Percentiles rank a stretch among this genome's conserved stretches.
These are phyloP conservation scores for Cardamine occulta DNA, from an alignment of 345 rosid species.

Conservation along the genomic window DNA sequence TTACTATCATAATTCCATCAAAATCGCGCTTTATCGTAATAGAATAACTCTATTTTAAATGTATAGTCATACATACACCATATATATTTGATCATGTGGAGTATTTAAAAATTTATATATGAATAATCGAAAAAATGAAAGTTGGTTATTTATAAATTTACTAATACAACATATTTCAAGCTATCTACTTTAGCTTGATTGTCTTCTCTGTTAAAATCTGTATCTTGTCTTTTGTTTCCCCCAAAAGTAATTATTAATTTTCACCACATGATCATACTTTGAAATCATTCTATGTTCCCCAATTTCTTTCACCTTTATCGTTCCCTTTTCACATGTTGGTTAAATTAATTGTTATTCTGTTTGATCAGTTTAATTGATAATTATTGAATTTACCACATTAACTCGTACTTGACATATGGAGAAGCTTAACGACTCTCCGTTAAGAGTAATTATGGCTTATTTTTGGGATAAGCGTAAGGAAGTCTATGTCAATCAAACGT, in stretches of 20 bases:
- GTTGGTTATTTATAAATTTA: neutral
- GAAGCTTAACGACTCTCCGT: neutral
- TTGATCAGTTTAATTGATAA: conserved; percentile 17
- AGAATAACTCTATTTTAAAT: no score
- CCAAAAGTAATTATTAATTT: conserved; percentile 30
- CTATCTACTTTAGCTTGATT: neutral
- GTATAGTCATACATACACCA: no score
- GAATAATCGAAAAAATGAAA: no score
- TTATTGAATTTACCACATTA: conserved; percentile 15
- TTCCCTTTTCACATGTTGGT: conserved; percentile 16
- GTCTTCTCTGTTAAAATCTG: conserved; percentile 20
- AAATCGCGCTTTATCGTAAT: no score
- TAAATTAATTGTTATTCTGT: neutral
- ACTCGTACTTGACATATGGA: conserved; percentile 33
- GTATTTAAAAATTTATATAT: neutral
- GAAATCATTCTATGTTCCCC: conserved; percentile 42
- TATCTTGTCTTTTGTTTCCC: conserved; percentile 33
- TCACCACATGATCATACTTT: conserved; percentile 38
- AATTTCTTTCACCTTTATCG: conserved; percentile 25
- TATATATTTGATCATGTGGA: no score
- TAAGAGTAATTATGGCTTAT: conserved; percentile 15
- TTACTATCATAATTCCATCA: no score
- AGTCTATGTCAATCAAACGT: conserved; percentile 7
- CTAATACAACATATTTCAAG: neutral
- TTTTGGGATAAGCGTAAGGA: neutral